Base-by-base conservation (phyloP, 495 filamentous ascomycete species). In the Penicillium canariense region DNA sequence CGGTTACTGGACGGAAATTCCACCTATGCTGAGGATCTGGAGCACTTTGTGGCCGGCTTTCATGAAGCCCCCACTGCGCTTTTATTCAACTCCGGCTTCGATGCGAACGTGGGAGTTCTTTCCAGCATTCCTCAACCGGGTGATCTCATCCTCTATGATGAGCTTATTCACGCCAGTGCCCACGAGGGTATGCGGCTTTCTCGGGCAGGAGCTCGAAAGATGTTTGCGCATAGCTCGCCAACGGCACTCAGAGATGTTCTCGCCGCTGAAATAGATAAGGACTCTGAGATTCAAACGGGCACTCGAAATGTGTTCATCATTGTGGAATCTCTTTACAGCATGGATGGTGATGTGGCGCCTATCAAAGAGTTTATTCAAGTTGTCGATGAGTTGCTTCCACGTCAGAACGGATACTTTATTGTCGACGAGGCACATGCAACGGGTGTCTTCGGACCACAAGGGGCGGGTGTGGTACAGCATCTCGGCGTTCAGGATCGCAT, bases 401-500 rank as follows among this genome's bases (percentile, higher is more conserved):
- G 40, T 0, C 71, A 72, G 2, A 88, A 88, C 63, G 86, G 79
- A 5, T 79, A 88, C 62, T 77, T 91, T 17, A 75, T 90, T 31
- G 84, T 94, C 6, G 89, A 94, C 55, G 89, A 94, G 68, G 89
- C 89, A 3, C 89, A 94, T 67, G 80, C 83, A 0, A 87, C 84
- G 8, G 89, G 89, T 1, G 73, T 87, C 0, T 77, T 85, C 50
- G 89, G 89, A 0, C 69, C 74, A 0, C 55, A 73, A 0, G 89
- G 89, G 0, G 73, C 81, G 1, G 89, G 89, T 0, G 68, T 90
- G 4, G 87, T 91, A 0, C 83, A 82, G 62, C 74, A 80, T 25
- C 67, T 88, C 12, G 86, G 83, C 0, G 58, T 91, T n/a, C 82
- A 91, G 62, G 63, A 83, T 10, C 71, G 75, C 20, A 77, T 91